A percentile compares a stretch with the other conserved stretches of the same genome.
These are phyloP conservation scores for Thraustotheca clavata DNA, from an alignment of 352 stramenopile species.

Conservation along the genomic window DNA sequence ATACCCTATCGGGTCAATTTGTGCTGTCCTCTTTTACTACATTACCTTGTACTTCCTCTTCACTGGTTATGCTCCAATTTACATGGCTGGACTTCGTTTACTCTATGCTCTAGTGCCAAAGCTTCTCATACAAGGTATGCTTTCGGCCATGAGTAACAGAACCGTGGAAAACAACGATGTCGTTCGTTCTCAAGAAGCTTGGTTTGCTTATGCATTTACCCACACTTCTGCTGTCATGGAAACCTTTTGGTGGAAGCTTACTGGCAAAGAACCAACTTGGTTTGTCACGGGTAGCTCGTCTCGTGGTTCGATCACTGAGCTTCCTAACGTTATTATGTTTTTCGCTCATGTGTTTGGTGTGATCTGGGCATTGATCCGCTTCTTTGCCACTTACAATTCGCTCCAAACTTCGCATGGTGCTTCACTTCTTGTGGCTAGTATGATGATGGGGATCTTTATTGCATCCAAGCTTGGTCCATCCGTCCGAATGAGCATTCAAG, in stretches of 20 bases:
- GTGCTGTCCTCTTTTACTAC: conserved; percentile 77
- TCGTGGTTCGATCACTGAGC: conserved; percentile 57
- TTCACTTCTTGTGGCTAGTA: conserved; percentile 53
- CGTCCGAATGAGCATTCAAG: conserved; percentile 79
- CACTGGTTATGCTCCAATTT: conserved; percentile 77
- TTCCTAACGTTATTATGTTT: conserved; percentile 80
- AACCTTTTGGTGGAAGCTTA: conserved; percentile 77
- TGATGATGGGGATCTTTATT: conserved; percentile 73
- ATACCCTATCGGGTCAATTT: conserved; percentile 68
- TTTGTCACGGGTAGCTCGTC: conserved; percentile 53
- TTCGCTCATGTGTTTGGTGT: conserved; percentile 62
- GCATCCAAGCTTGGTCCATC: conserved; percentile 63
- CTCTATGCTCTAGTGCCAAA: conserved; percentile 58
- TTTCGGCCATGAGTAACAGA: conserved; percentile 69
- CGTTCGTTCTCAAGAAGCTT: conserved; percentile 66
- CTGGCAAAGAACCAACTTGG: conserved; percentile 59
- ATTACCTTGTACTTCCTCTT: conserved; percentile 82
- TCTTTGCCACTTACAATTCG: conserved; percentile 70
- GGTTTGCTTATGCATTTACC: conserved; percentile 77
- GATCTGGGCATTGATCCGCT: conserved; percentile 70
- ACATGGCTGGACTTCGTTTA: conserved; percentile 59
- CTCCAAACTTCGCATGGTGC: conserved; percentile 61
- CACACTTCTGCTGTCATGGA: conserved; percentile 67
- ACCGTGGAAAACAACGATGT: conserved; percentile 76
- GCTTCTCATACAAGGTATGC: conserved; percentile 58